Evolutionary conservation across 306 rosid species (phyloP).

Genomic region (Sphenostylis stenocarpa): DNA sequence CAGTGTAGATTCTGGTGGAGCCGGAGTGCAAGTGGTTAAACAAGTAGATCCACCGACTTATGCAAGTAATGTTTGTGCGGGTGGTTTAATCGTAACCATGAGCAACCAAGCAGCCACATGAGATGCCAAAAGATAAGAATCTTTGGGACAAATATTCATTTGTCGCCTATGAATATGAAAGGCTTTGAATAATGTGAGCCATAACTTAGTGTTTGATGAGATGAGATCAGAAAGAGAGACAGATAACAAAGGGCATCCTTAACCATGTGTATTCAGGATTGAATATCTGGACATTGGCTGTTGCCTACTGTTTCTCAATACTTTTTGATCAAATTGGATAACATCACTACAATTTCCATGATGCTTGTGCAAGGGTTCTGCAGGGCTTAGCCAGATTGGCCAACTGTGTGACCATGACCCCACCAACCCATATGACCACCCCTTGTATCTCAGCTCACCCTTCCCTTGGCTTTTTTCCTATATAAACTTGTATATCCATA

Average conservation of each 20-base stretch:
- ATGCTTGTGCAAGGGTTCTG: constrained; percentile 48
- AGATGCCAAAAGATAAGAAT: constrained; percentile 39
- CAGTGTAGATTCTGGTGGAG: not conserved
- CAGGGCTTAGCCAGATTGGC: constrained; percentile 60
- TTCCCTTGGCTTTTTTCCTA: constrained; percentile 36
- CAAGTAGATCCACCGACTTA: constrained; percentile 39
- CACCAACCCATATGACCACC: constrained; percentile 78
- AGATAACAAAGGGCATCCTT: constrained; percentile 38
- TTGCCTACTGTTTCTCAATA: constrained; percentile 54
- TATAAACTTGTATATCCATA: constrained; percentile 40
- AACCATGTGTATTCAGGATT: constrained; percentile 26
- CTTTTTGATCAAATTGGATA: constrained; percentile 50
- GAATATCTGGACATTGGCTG: constrained; percentile 56
- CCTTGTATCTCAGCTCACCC: constrained; percentile 28
- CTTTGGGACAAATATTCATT: constrained; percentile 21
- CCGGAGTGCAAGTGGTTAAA: constrained; percentile 28
- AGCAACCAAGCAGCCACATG: not conserved
- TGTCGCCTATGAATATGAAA: constrained; percentile 22
- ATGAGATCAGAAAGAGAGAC: not conserved
- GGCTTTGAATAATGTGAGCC: constrained; percentile 31
- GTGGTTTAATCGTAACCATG: constrained; percentile 33
- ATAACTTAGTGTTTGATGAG: constrained; percentile 20
- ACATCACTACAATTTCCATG: constrained; percentile 52
- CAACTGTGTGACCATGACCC: constrained; percentile 68
- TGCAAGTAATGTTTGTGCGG: not conserved